These are phyloP conservation scores for Penicillium canariense DNA, from an alignment of 495 filamentous ascomycete species.

Conservation along the genomic window DNA sequence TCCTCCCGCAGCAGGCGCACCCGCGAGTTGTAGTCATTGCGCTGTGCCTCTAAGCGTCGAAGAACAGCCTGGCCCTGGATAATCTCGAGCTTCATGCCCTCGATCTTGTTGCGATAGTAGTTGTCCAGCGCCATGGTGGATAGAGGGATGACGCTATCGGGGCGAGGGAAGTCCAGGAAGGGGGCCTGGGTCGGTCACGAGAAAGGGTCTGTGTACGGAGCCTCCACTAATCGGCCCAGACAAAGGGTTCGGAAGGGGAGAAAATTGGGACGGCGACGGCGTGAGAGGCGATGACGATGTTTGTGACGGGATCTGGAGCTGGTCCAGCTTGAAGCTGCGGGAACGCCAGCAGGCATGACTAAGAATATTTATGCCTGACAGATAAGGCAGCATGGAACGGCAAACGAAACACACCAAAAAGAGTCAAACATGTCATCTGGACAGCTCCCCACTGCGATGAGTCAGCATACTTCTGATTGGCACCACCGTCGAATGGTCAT, in stretches of 20 bases:
- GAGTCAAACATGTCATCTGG: no score
- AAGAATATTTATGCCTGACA: slow-evolving; percentile 1
- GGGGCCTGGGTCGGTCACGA: background rate
- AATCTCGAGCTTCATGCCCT: slow-evolving; percentile 99
- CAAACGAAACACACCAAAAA: slow-evolving; percentile 8
- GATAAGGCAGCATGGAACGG: background rate
- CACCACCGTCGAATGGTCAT: slow-evolving; percentile 11
- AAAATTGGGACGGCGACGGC: background rate
- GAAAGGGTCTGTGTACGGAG: background rate
- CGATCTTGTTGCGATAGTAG: slow-evolving; percentile 99
- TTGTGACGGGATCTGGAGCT: slow-evolving; percentile 12
- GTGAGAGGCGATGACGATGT: slow-evolving; percentile 8
- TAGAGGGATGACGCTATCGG: slow-evolving; percentile 30
- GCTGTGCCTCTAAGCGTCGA: slow-evolving; percentile 91
- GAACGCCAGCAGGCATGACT: slow-evolving; percentile 15
- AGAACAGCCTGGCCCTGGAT: slow-evolving; percentile 96
- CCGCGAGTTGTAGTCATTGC: slow-evolving; percentile 98
- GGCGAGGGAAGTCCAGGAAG: slow-evolving; percentile 11
- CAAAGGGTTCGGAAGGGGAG: background rate
- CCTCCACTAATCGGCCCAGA: background rate
- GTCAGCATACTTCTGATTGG: slow-evolving; percentile 16
- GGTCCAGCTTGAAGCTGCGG: slow-evolving; percentile 25
- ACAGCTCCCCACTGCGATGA: slow-evolving; percentile 19
- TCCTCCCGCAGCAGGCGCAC: slow-evolving; percentile 95
- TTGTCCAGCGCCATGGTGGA: slow-evolving; percentile 91